Percentiles rank a stretch among this genome's conserved stretches.
These are phyloP conservation scores for Phytophthora lateralis DNA, from an alignment of 352 stramenopile species.

Conservation along the genomic window DNA sequence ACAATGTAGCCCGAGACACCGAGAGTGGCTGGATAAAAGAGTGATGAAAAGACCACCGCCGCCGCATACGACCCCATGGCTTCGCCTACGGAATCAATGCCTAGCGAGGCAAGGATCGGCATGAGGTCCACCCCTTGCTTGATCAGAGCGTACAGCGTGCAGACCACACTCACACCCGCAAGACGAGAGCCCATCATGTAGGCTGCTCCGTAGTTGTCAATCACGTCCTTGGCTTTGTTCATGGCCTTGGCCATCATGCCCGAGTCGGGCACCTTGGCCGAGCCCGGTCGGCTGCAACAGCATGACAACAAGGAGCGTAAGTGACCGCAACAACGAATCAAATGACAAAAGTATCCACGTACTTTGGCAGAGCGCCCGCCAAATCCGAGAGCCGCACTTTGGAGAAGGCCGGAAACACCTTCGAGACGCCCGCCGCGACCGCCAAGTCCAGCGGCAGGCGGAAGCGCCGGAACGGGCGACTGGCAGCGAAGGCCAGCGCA, in stretches of 20 bases:
- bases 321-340: not conserved
- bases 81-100: slow-evolving; percentile 73
- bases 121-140: slow-evolving; percentile 86
- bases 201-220: slow-evolving; percentile 87
- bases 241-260: slow-evolving; percentile 67
- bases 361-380: slow-evolving; percentile 62
- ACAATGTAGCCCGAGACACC: slow-evolving; percentile 78
- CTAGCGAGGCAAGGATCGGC: slow-evolving; percentile 72
- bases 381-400: slow-evolving; percentile 76
- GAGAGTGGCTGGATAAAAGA: slow-evolving; percentile 83
- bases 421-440: slow-evolving; percentile 65
- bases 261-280: slow-evolving; percentile 17
- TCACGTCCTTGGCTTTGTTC: slow-evolving; percentile 70
- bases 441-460: slow-evolving; percentile 81
- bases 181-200: slow-evolving; percentile 91
- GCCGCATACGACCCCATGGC: slow-evolving; percentile 78
- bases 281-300: slow-evolving; percentile 27
- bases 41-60: slow-evolving; percentile 77
- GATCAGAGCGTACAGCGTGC: slow-evolving; percentile 73
- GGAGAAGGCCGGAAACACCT: slow-evolving; percentile 75
- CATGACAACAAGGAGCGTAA: slow-evolving; percentile 9
- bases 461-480: slow-evolving; percentile 81
- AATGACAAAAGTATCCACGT: slow-evolving; percentile 6
- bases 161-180: slow-evolving; percentile 78
- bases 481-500: slow-evolving; percentile 82